A percentile compares a stretch with the other conserved stretches of the same genome.
phyloP scores from a whole-genome alignment of 192 early-diverging fungal genomes.

The Borealophlyctis nickersoniae region DNA sequence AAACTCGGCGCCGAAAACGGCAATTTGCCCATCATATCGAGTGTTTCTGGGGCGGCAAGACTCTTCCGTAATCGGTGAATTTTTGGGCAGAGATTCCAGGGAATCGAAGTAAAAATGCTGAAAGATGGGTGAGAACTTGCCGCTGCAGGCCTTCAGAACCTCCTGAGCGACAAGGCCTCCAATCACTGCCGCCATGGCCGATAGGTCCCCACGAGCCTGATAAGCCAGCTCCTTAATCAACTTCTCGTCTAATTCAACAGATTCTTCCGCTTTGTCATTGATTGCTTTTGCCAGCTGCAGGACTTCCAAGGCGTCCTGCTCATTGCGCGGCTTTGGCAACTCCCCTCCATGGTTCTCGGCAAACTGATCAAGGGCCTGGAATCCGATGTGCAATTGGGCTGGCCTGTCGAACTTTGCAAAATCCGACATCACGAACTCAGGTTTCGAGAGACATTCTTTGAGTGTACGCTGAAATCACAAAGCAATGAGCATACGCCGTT shows the following conservation, averaged over 20 bases:
- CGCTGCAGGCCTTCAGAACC: constrained; percentile 96
- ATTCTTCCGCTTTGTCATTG: constrained; percentile 60
- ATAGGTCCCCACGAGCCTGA: constrained; percentile 84
- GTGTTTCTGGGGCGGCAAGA: constrained; percentile 74
- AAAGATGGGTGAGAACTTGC: constrained; percentile 89
- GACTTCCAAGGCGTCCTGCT: constrained; percentile 81
- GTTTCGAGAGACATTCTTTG: constrained; percentile 69
- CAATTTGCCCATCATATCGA: constrained; percentile 95
- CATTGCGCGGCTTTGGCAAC: constrained; percentile 82
- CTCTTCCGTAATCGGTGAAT: constrained; percentile 63
- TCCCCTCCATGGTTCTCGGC: constrained; percentile 50
- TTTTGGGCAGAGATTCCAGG: constrained; percentile 87
- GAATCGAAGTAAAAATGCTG: constrained; percentile 98
- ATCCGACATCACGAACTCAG: constrained; percentile 86
- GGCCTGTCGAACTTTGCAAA: constrained; percentile 99
- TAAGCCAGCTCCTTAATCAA: constrained; percentile 83
- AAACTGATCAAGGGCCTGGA: constrained; percentile 92
- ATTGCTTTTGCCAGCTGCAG: constrained; percentile 69
- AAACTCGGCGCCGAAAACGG: constrained; percentile 92
- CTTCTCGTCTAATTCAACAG: constrained; percentile 75
- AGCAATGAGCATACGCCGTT: neutral
- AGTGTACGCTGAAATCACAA: constrained; percentile 59
- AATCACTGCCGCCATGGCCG: constrained; percentile 94
- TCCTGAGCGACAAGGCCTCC: constrained; percentile 97
- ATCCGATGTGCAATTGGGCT: constrained; percentile 83